Conservation (phyloP, 176 grass and related monocot genomes). For the Bothriochloa decipiens region DNA sequence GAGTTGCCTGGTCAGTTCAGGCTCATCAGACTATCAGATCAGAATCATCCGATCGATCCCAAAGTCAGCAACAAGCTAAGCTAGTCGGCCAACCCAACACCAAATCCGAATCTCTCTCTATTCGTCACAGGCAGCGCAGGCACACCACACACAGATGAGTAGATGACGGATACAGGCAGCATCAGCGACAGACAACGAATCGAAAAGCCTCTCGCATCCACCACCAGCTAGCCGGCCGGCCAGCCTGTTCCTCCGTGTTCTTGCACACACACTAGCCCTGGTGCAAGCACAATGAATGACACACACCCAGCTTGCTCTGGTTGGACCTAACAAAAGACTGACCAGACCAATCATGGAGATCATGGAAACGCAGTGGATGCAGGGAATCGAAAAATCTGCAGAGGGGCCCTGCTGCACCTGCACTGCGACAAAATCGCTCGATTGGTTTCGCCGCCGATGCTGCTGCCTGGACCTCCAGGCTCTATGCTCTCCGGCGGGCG, state of each 20-base stretch:
- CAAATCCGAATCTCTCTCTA: no score
- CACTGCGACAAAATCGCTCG: background rate
- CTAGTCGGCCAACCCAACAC: no score
- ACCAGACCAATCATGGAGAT: background rate
- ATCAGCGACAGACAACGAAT: background rate
- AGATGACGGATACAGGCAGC: no score
- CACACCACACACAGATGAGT: no score
- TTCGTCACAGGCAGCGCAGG: no score
- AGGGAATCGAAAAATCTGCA: background rate
- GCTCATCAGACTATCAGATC: no score
- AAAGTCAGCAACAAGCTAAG: no score
- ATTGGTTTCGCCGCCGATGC: constrained; percentile 22
- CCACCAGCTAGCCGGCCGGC: background rate
- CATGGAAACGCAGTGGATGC: background rate
- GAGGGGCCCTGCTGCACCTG: background rate
- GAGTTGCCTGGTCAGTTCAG: no score
- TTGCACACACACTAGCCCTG: background rate
- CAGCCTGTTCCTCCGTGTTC: background rate
- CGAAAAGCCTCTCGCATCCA: background rate
- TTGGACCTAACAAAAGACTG: background rate
- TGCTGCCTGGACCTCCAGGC: constrained; percentile 34
- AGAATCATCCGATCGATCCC: no score
- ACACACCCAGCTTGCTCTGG: background rate
- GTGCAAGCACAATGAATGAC: background rate
- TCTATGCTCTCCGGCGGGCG: constrained; percentile 34